phyloP scores from a whole-genome alignment of 148 eudicot species.

The Salicornia ramosissima region DNA sequence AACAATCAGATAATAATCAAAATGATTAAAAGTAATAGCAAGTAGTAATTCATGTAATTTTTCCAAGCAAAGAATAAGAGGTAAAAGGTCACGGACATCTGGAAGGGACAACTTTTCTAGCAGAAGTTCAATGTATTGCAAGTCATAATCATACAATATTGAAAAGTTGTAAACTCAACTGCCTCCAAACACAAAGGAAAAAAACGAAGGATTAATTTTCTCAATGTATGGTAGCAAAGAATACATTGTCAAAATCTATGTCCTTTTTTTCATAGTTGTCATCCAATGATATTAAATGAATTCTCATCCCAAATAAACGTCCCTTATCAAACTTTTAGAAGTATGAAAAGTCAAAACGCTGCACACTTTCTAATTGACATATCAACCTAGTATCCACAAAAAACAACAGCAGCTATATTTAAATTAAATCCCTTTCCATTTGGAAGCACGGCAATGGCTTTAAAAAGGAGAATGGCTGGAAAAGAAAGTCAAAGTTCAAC shows the following conservation, averaged over 20 bases:
- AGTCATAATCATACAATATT: constrained; percentile 8
- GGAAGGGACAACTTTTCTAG: neutral
- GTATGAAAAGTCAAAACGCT: neutral
- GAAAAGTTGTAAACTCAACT: neutral
- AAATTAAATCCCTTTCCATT: neutral
- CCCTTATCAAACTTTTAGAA: neutral
- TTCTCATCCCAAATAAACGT: neutral
- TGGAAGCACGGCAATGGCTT: neutral
- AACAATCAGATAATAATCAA: neutral
- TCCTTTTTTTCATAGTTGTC: neutral
- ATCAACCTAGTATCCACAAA: constrained; percentile 7
- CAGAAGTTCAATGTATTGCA: neutral
- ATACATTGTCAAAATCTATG: neutral
- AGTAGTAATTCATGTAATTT: neutral
- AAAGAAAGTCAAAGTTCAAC: neutral
- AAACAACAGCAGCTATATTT: too few relatives aligned
- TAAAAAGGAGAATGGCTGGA: neutral
- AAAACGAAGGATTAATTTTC: neutral
- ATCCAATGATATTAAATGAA: neutral
- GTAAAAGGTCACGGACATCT: neutral
- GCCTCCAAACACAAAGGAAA: constrained; percentile 5
- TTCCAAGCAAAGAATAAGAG: constrained; percentile 1
- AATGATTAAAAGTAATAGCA: neutral
- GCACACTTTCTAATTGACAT: neutral
- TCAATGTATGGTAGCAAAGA: neutral